Evolutionary conservation across 2,329 filamentous ascomycete species (phyloP), one percentile per base, ranked within the genome.

Genomic region (Sporothrix schenckii): DNA sequence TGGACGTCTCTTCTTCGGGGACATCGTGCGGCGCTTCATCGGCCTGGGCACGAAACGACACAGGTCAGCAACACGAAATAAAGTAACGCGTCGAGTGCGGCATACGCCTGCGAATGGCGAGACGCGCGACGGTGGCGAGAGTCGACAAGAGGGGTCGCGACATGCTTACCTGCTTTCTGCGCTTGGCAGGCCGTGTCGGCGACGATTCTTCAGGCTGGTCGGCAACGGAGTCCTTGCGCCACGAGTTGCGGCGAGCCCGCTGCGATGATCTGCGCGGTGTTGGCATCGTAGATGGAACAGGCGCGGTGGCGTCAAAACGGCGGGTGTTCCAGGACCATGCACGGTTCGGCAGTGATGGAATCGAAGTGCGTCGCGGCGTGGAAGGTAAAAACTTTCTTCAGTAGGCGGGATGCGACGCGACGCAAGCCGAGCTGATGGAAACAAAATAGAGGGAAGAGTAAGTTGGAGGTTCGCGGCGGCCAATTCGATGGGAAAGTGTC

Each of bases 101-200:
- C 16, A 70, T 70, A 50, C 53, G 34, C 13, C 19, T 21, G 24
- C 16, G 41, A 21, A 47, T 9, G 13, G 13, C 21, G 19, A 67
- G 50, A 19, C 49, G 65, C 13, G 24, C 13, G 24, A 21, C 21
- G 27, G 61, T 39, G n/a, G 47, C 30, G 14, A n/a, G 69, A 67
- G 27, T n/a, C 49, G 49, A 21, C 2, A 53, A 6, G 13, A 16
- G 2, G 21, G n/a, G 13, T 2, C 3, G 21, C 13, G 19, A 19
- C 2, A n/a, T 19, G 54, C 78, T 63, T 78, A 87, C 86, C 83
- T 86, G 88, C 81, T 85, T 89, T 80, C 88, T 86, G 76, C 88
- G 87, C 81, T 90, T 90, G 13, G 84, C 81, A n/a, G 88, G 87
- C 69, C 87, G 84, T 71, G 83, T 86, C 16, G 88, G 87, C 4